Evolutionary conservation across 768 basidiomycete genomes (phyloP).

Genomic region (Zangia roseola): DNA sequence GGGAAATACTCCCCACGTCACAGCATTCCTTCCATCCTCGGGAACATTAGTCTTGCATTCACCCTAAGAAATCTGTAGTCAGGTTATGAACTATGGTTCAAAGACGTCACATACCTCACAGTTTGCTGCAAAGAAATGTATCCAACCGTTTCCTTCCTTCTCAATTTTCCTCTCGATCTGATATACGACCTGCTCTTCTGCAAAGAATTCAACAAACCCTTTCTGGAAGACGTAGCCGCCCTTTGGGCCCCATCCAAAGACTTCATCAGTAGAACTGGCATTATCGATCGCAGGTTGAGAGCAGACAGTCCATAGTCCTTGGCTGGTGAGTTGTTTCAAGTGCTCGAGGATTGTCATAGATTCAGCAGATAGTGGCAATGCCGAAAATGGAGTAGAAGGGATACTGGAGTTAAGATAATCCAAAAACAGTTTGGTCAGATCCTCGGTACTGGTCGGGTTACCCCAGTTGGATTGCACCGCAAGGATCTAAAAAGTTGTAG

Average conservation of each 20-base stretch:
- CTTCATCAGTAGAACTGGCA: slow-evolving; percentile 64
- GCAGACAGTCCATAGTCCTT: slow-evolving; percentile 94
- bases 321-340: slow-evolving; percentile 70
- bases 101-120: slow-evolving; percentile 47
- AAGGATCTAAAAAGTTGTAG: slow-evolving; percentile 43
- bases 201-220: slow-evolving; percentile 96
- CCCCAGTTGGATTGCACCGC: slow-evolving; percentile 77
- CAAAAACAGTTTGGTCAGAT: slow-evolving; percentile 79
- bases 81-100: not conserved
- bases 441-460: slow-evolving; percentile 52
- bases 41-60: slow-evolving; percentile 78
- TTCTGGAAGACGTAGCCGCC: slow-evolving; percentile 98
- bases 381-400: slow-evolving; percentile 84
- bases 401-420: slow-evolving; percentile 74
- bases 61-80: slow-evolving; percentile 45
- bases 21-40: slow-evolving; percentile 82
- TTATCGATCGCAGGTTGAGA: slow-evolving; percentile 95
- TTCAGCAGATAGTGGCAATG: slow-evolving; percentile 76
- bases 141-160: slow-evolving; percentile 56
- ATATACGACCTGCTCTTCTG: slow-evolving; percentile 54
- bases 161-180: slow-evolving; percentile 56
- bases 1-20: slow-evolving; percentile 98
- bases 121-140: slow-evolving; percentile 88
- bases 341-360: slow-evolving; percentile 77
- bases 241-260: slow-evolving; percentile 92